Percentiles rank a stretch among this genome's conserved stretches.
Conservation (phyloP, 2,329 filamentous ascomycete species). For the Pseudogymnoascus sp. region DNA sequence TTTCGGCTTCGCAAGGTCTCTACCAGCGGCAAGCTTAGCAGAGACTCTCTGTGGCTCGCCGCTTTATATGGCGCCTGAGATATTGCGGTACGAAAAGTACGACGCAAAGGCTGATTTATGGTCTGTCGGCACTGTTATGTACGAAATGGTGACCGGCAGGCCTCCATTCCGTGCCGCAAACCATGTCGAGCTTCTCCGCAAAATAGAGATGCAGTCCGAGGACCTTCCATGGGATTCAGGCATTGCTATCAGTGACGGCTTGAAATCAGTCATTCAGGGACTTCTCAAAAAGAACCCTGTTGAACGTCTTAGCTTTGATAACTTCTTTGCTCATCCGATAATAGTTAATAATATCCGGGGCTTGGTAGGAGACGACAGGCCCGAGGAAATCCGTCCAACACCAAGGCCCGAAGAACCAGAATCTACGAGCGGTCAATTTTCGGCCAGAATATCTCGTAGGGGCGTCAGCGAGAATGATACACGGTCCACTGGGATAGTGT, state of each 20-base stretch:
- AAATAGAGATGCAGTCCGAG: constrained; percentile 75
- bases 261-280: constrained; percentile 74
- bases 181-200: constrained; percentile 86
- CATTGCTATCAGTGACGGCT: constrained; percentile 57
- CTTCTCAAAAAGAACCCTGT: constrained; percentile 81
- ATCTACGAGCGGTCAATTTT: constrained; percentile 22
- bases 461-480: constrained; percentile 16
- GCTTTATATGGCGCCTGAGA: constrained; percentile 97
- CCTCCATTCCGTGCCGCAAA: constrained; percentile 90
- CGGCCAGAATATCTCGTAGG: constrained; percentile 21
- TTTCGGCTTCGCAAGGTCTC: constrained; percentile 92
- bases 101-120: constrained; percentile 95
- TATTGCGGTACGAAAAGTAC: constrained; percentile 93
- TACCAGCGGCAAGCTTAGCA: constrained; percentile 84
- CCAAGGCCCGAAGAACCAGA: constrained; percentile 19
- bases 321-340: constrained; percentile 73
- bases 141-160: constrained; percentile 87
- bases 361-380: constrained; percentile 69
- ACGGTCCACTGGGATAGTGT: constrained; percentile 15
- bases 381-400: constrained; percentile 23
- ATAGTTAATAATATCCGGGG: constrained; percentile 72
- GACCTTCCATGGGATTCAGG: constrained; percentile 72
- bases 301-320: constrained; percentile 77
- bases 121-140: constrained; percentile 93
- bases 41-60: constrained; percentile 96